These are phyloP conservation scores for Stemphylium vesicarium DNA, from an alignment of 2,329 filamentous ascomycete genomes.

Conservation along the genomic window DNA sequence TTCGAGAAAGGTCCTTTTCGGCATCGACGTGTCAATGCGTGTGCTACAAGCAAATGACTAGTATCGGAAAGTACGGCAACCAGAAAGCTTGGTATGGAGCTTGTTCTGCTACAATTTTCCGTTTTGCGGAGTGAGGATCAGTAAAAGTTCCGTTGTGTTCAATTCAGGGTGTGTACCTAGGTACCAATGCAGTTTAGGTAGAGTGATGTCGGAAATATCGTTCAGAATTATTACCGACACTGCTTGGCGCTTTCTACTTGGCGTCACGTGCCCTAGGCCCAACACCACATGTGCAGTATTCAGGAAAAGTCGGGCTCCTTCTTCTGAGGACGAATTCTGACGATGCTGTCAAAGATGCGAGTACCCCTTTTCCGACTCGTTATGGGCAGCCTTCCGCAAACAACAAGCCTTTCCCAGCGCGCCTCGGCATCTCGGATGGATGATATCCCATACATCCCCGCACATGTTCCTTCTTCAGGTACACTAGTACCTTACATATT, in stretches of 20 bases:
- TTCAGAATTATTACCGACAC: too few species aligned
- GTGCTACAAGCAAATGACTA: not conserved
- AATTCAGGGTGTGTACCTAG: not conserved
- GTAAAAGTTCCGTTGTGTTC: not conserved
- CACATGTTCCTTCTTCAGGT: not conserved
- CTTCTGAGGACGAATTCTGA: too few species aligned
- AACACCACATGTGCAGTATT: too few species aligned
- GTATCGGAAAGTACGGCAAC: not conserved
- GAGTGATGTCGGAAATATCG: too few species aligned
- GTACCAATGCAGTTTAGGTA: too few species aligned
- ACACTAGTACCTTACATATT: slow-evolving; percentile 16
- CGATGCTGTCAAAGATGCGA: too few species aligned
- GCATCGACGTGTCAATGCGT: not conserved
- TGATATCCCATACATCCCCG: slow-evolving; percentile 4
- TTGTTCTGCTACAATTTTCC: not conserved
- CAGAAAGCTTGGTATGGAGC: not conserved
- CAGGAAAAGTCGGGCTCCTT: too few species aligned
- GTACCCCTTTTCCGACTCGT: not conserved
- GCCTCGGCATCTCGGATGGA: slow-evolving; percentile 9
- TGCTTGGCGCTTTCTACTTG: too few species aligned
- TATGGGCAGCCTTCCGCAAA: not conserved
- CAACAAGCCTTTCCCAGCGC: not conserved
- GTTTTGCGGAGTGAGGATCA: not conserved
- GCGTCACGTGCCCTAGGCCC: too few species aligned
- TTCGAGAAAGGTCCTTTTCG: too few species aligned